These are phyloP conservation scores for Solanum hybrid DNA, from an alignment of 305 asterid genomes.

Conservation along the genomic window DNA sequence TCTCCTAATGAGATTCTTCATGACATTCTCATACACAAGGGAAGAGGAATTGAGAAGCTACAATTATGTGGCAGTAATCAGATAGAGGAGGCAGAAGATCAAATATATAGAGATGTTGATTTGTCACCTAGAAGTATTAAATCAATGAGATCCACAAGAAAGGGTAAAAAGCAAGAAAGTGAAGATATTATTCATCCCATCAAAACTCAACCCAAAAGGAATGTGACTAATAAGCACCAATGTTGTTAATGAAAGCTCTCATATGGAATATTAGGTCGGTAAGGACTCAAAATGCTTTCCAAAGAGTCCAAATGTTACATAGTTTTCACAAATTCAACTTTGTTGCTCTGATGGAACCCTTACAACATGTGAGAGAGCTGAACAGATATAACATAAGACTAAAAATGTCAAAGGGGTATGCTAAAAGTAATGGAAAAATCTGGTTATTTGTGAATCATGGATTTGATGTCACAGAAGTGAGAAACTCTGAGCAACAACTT, in stretches of 20 bases:
- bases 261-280: neutral
- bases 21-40: neutral
- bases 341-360: neutral
- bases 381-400: neutral
- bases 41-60: neutral
- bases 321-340: neutral
- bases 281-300: neutral
- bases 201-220: neutral
- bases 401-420: neutral
- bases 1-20: neutral
- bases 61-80: neutral
- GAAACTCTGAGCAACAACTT: neutral
- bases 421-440: neutral
- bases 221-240: neutral
- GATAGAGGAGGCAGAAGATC: neutral
- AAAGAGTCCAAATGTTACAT: neutral
- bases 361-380: neutral
- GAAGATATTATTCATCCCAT: neutral
- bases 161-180: neutral
- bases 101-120: neutral
- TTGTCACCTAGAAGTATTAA: neutral
- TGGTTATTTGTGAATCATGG: neutral
- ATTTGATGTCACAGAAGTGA: neutral
- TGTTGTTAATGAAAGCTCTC: neutral
- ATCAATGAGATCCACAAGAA: neutral